These are phyloP conservation scores for Candida sanyiensis DNA, from an alignment of 805 yeast species.

Conservation along the genomic window DNA sequence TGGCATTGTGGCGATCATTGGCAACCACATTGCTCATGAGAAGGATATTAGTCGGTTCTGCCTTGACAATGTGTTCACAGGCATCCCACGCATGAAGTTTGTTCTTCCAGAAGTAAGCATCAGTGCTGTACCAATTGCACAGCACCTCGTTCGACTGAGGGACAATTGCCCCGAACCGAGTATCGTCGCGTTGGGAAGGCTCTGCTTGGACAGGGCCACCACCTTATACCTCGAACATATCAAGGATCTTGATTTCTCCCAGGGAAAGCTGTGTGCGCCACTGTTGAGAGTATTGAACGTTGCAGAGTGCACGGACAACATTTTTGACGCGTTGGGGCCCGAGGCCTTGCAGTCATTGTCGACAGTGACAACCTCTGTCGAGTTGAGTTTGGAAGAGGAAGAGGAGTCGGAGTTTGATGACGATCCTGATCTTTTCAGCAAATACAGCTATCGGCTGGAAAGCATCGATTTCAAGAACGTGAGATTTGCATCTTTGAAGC, in stretches of 20 bases:
- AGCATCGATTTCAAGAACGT: slow-evolving; percentile 1
- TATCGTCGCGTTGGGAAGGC: no score
- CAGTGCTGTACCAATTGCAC: no score
- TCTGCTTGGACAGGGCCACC: no score
- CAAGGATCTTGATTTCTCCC: background rate
- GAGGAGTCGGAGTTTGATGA: slow-evolving; percentile 2
- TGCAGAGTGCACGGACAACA: slow-evolving; percentile 1
- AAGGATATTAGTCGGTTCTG: no score
- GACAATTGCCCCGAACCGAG: no score
- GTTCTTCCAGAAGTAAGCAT: no score
- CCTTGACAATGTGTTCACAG: no score
- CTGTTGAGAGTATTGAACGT: background rate
- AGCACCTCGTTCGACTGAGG: no score
- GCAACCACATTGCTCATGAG: no score
- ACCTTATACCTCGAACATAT: background rate
- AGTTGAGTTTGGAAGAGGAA: slow-evolving; percentile 1
- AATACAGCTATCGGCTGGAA: background rate
- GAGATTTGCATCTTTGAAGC: slow-evolving; percentile 2
- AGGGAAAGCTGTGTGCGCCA: slow-evolving; percentile 1
- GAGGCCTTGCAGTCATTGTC: background rate
- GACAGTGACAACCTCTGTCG: slow-evolving; percentile 1
- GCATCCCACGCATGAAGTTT: no score
- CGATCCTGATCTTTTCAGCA: background rate
- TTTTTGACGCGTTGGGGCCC: background rate
- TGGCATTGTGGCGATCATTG: no score